Evolutionary conservation across 305 asterid species (phyloP).

Genomic region (Solanum hybrid): DNA sequence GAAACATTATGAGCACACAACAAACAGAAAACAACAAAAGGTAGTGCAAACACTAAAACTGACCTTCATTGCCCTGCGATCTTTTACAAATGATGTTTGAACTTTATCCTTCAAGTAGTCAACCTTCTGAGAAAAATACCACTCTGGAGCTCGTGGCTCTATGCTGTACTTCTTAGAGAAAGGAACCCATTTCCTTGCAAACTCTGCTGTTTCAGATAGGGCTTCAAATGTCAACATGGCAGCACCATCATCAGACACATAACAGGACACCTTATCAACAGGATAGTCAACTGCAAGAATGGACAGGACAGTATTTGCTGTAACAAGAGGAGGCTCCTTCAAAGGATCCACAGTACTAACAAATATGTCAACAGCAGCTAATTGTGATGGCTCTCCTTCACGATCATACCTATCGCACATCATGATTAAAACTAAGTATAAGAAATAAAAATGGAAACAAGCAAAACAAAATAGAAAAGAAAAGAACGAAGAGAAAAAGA

Average conservation of each 20-base stretch:
- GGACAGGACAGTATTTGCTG: conserved; percentile 95
- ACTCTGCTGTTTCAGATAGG: conserved; percentile 92
- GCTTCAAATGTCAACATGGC: conserved; percentile 97
- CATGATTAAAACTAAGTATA: background rate
- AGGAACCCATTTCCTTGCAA: conserved; percentile 97
- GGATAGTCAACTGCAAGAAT: conserved; percentile 98
- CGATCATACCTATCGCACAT: conserved; percentile 65
- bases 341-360: conserved; percentile 99
- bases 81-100: conserved; percentile 91
- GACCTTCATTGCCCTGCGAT: conserved; percentile 99
- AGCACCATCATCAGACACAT: conserved; percentile 97
- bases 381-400: conserved; percentile 97
- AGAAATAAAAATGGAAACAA: background rate
- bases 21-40: conserved; percentile 4
- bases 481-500: background rate
- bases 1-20: conserved; percentile 10
- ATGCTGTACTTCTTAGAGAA: conserved; percentile 81
- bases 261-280: conserved; percentile 94
- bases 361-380: conserved; percentile 99
- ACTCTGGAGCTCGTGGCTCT: conserved; percentile 99
- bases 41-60: conserved; percentile 2
- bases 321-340: conserved; percentile 99
- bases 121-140: conserved; percentile 91
- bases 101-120: conserved; percentile 95
- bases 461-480: background rate